A percentile compares a stretch with the other conserved stretches of the same genome.
Evolutionary conservation across 2,329 filamentous ascomycete genomes (phyloP).

Genomic region (Furcasterigmium furcatum): DNA sequence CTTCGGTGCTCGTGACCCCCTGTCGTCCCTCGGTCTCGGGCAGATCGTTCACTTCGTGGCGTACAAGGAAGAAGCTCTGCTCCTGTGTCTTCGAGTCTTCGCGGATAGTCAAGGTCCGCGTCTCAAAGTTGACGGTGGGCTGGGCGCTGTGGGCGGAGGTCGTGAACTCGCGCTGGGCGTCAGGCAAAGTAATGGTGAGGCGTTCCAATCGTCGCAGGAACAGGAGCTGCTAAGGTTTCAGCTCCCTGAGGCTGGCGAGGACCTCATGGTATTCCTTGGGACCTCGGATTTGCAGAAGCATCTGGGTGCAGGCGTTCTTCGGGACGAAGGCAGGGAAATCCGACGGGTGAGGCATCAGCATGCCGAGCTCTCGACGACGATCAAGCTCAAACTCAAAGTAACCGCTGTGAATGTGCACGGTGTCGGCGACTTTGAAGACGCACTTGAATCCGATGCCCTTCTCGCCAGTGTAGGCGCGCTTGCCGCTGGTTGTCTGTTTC

Average conservation of each 20-base stretch:
- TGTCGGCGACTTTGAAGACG: slow-evolving; percentile 26
- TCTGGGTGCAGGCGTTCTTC: not conserved
- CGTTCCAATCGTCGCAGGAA: slow-evolving; percentile 18
- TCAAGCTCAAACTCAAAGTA: slow-evolving; percentile 26
- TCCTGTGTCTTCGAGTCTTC: slow-evolving; percentile 6
- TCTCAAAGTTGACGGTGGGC: not conserved
- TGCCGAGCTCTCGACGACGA: slow-evolving; percentile 22
- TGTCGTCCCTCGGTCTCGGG: slow-evolving; percentile 4
- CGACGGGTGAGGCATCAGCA: slow-evolving; percentile 22
- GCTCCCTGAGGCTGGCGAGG: slow-evolving; percentile 9
- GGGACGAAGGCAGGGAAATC: not conserved
- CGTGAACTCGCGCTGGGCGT: not conserved
- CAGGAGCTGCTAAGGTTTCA: slow-evolving; percentile 20
- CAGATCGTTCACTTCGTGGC: slow-evolving; percentile 1
- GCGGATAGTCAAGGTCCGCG: not conserved
- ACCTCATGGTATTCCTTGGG: slow-evolving; percentile 7
- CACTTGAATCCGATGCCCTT: slow-evolving; percentile 35
- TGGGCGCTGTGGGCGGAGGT: not conserved
- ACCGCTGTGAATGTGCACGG: slow-evolving; percentile 24
- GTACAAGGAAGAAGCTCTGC: slow-evolving; percentile 1
- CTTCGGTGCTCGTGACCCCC: not conserved
- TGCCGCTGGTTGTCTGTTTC: slow-evolving; percentile 9
- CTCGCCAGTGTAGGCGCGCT: slow-evolving; percentile 25
- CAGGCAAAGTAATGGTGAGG: slow-evolving; percentile 5
- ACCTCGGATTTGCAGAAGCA: not conserved